Base-by-base conservation (phyloP, 805 yeast genomes). In the Starmerella apicola region DNA sequence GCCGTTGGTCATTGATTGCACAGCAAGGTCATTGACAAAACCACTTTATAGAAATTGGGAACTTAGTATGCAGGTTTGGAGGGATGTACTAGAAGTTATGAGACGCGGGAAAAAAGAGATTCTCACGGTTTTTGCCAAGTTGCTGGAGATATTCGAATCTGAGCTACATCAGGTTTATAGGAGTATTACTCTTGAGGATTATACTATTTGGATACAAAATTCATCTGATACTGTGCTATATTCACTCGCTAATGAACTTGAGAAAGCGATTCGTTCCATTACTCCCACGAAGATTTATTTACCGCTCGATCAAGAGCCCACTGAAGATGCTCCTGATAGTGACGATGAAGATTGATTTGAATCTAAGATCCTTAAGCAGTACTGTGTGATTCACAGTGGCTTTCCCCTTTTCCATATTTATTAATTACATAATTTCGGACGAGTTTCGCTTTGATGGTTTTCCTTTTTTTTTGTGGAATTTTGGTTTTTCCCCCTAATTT, bases 1-100 rank as follows among this genome's bases (percentile, higher is more conserved):
- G 36, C 72, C 76, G 0, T 53, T 77, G 0, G 65, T 80, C 6
- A 53, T 77, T 1, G 74, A 88, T 0, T 68, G 80, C 51, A 63
- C 78, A 0, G 65, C 93, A 52, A 66, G 96, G 37, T 73, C 95
- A 0, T 62, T 91, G 18, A 68, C 78, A 13, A 85, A 73, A 47
- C 97, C 97, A 0, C 65, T 84, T 37, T 82, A 80, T 53, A 65
- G 97, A 50, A 72, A 77, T 59, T 83, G 67, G 60, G 70, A 67
- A 3, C 58, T 91, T 19, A 59, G 74, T 0, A 50, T 57, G 41
- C 70, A 67, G 48, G 79, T 76, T 1, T 82, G 95, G 93, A 68
- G 72, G 26, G 95, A 82, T 55, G 81, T 76, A 0, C 73, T 78
- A 47, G 65, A 64, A 37, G 63, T 75, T 3, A 61, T 91, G 34